A percentile compares a stretch with the other conserved stretches of the same genome.
These are phyloP conservation scores for Ramalina peruviana DNA, from an alignment of 495 filamentous ascomycete species.

Conservation along the genomic window DNA sequence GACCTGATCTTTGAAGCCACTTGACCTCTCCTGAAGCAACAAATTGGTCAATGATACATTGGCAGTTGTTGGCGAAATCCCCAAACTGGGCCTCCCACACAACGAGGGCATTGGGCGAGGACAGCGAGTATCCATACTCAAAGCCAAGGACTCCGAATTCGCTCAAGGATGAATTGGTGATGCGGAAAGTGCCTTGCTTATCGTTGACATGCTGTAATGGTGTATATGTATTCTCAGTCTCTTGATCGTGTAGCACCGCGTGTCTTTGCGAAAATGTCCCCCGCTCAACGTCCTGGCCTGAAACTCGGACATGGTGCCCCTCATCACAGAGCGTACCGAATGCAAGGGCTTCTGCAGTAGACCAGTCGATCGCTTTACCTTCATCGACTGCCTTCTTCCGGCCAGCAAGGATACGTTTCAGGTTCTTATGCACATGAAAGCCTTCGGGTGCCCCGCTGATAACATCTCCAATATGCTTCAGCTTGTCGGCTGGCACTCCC, in stretches of 20 bases:
- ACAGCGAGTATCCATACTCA: conserved; percentile 96
- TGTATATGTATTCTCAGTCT: conserved; percentile 81
- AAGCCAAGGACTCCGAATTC: conserved; percentile 95
- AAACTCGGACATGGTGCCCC: conserved; percentile 91
- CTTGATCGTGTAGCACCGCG: conserved; percentile 93
- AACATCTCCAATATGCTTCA: conserved; percentile 65
- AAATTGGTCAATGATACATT: conserved; percentile 98
- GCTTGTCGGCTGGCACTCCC: conserved; percentile 50
- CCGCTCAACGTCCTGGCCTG: conserved; percentile 97
- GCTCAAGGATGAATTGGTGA: conserved; percentile 91
- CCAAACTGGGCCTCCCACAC: conserved; percentile 99
- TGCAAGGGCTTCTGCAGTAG: conserved; percentile 90
- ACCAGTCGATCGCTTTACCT: conserved; percentile 92
- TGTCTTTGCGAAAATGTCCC: conserved; percentile 99
- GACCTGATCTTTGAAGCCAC: conserved; percentile 93
- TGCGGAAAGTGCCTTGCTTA: conserved; percentile 86
- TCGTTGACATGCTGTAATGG: conserved; percentile 79
- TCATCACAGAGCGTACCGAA: conserved; percentile 84
- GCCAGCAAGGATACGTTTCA: conserved; percentile 87
- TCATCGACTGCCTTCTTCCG: conserved; percentile 87
- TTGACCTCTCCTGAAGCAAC: conserved; percentile 94
- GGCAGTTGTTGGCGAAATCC: conserved; percentile 98
- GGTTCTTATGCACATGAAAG: conserved; percentile 81
- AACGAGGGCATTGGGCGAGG: conserved; percentile 88
- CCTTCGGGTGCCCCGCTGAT: conserved; percentile 66